Evolutionary conservation across 371 early-diverging fungal species (phyloP), one percentile per base, ranked within the genome.

Genomic region (Apophysomyces variabilis): DNA sequence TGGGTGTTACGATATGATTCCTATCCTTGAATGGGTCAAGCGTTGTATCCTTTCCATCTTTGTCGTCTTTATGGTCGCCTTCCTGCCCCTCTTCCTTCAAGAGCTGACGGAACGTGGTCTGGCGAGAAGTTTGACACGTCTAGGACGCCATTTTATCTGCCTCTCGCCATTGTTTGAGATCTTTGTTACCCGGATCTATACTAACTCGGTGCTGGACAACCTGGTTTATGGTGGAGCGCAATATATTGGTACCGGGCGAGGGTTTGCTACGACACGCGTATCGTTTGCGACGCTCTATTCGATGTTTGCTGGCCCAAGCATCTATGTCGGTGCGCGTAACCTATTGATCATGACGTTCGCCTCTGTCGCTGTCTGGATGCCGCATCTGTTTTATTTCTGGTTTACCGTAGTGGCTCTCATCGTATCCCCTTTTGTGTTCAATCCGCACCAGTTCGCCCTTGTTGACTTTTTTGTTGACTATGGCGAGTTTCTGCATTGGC

Each of bases 221-320:
- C 66, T 94, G 71, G 88, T 86, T 0, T 95, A 91, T 70, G 94
- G 94, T 58, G 93, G 93, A 12, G 93, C 93, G 35, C 85, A 88
- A 4, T 96, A 95, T 70, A 92, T 94, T 64, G 90, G 88, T 39
- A 93, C 93, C 2, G 96, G 96, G 0, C 92, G 96, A 72, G 93
- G 93, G 41, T 92, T 96, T 73, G 93, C 95, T 0, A 96, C 93
- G 5, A 81, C 93, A 11, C 87, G 95, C 2, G 71, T 88, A 7
- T 85, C 89, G 39, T 95, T 96, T 71, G 73, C 88, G 0, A 72
- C 82, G 32, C 83, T 95, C 8, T 95, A 89, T 65, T 86, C 89
- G 35, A 85, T 90, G n/a, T 96, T 94, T 72, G 88, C 93, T 1
- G 89, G 89, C 41, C 83, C 92, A 13, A 90, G 91, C 45, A 88